Conservation (phyloP, 2,329 filamentous ascomycete species). For the Penicillium sp. region DNA sequence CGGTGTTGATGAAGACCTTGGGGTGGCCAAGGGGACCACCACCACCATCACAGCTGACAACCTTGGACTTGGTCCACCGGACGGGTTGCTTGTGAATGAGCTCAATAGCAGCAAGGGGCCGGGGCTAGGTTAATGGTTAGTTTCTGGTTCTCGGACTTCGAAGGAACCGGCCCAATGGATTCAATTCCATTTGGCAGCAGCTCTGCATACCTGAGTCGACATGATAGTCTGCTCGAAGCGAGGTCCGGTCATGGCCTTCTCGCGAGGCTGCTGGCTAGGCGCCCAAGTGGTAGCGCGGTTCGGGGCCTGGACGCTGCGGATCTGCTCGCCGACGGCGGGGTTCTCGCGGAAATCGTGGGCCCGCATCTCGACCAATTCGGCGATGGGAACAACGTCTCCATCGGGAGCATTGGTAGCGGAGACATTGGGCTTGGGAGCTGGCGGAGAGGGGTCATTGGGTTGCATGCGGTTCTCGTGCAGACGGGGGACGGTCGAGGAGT, state of each 20-base stretch:
- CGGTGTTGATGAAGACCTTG: conserved; percentile 93
- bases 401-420: conserved; percentile 61
- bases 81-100: conserved; percentile 96
- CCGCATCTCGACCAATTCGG: conserved; percentile 47
- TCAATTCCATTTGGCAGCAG: not conserved
- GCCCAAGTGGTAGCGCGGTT: conserved; percentile 84
- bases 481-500: conserved; percentile 46
- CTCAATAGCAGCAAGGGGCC: conserved; percentile 85
- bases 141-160: not conserved
- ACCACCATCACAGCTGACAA: conserved; percentile 88
- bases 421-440: conserved; percentile 53
- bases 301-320: conserved; percentile 73
- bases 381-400: conserved; percentile 58
- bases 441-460: conserved; percentile 60
- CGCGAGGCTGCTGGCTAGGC: conserved; percentile 76
- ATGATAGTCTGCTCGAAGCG: conserved; percentile 98
- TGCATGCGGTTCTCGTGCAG: conserved; percentile 43
- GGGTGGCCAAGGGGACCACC: conserved; percentile 89
- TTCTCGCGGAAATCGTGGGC: conserved; percentile 59
- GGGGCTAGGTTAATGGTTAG: conserved; percentile 62
- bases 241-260: conserved; percentile 85
- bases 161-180: not conserved
- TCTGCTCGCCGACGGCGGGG: conserved; percentile 55
- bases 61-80: conserved; percentile 78
- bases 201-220: conserved; percentile 72